Evolutionary conservation across 164 flowering plant species (phyloP).

Genomic region (Dillenia turbinata): DNA sequence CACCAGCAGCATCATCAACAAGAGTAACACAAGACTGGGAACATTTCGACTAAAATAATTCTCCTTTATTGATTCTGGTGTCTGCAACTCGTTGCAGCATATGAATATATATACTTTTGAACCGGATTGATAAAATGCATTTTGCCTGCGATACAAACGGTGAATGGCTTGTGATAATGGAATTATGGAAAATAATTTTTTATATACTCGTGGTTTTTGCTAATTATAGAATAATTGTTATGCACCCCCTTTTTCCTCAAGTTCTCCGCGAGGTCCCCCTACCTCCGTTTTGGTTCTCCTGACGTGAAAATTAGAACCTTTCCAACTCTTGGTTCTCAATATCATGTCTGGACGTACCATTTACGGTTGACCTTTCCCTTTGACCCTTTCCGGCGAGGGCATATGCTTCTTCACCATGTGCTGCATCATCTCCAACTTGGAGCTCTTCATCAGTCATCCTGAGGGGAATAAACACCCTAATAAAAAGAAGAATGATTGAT

Average conservation of each 20-base stretch:
- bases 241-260: too few relatives aligned
- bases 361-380: background rate
- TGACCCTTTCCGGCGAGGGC: slow-evolving; percentile 24
- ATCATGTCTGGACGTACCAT: background rate
- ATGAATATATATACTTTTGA: background rate
- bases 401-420: slow-evolving; percentile 36
- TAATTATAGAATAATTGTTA: too few relatives aligned
- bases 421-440: slow-evolving; percentile 29
- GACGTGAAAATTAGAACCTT: too few relatives aligned
- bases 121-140: too few relatives aligned
- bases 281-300: too few relatives aligned
- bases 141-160: too few relatives aligned
- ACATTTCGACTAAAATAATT: slow-evolving; percentile 34
- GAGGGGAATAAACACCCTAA: slow-evolving; percentile 12
- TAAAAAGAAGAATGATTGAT: slow-evolving; percentile 17
- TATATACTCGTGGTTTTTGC: too few relatives aligned
- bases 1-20: slow-evolving; percentile 33
- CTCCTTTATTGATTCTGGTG: background rate
- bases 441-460: slow-evolving; percentile 29
- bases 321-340: background rate
- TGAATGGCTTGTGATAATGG: too few relatives aligned
- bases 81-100: background rate
- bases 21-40: slow-evolving; percentile 50
- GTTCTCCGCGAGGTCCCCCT: too few relatives aligned
- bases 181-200: too few relatives aligned